Conservation (phyloP, 164 flowering plant species). For the Aristolochia fimbriata region DNA sequence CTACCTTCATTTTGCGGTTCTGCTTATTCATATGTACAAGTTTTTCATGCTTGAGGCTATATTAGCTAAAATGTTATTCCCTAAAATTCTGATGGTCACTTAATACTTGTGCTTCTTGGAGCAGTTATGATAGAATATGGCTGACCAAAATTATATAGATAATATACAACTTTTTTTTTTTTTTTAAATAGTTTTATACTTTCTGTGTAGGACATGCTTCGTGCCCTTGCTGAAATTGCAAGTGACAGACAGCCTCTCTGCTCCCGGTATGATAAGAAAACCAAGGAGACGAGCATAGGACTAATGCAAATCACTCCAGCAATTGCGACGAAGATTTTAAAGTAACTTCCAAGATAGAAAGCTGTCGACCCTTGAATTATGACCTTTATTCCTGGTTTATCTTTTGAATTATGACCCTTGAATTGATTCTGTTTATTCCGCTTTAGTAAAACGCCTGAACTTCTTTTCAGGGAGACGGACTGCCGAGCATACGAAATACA, state of each 20-base stretch:
- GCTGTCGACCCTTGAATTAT: neutral
- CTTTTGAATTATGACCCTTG: too few relatives aligned
- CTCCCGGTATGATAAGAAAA: constrained; percentile 40
- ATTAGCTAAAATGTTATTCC: too few relatives aligned
- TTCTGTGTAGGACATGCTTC: constrained; percentile 61
- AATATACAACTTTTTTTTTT: too few relatives aligned
- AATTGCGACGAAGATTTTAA: constrained; percentile 55
- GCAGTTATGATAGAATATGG: too few relatives aligned
- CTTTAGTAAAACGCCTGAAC: neutral
- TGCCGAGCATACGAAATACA: constrained; percentile 42
- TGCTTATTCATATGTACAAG: too few relatives aligned
- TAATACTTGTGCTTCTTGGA: too few relatives aligned
- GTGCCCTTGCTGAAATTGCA: constrained; percentile 83
- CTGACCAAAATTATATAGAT: too few relatives aligned
- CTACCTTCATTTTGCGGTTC: too few relatives aligned
- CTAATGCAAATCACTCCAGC: constrained; percentile 67
- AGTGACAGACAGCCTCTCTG: constrained; percentile 73
- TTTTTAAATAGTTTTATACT: neutral
- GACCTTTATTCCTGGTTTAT: neutral
- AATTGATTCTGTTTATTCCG: too few relatives aligned
- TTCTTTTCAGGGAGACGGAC: constrained; percentile 52
- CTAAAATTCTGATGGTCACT: too few relatives aligned
- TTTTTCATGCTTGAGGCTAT: too few relatives aligned
- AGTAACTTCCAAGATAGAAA: constrained; percentile 24
- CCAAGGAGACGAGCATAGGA: constrained; percentile 55